These are phyloP conservation scores for Monilinia laxa DNA, from an alignment of 2,329 filamentous ascomycete species.

Conservation along the genomic window DNA sequence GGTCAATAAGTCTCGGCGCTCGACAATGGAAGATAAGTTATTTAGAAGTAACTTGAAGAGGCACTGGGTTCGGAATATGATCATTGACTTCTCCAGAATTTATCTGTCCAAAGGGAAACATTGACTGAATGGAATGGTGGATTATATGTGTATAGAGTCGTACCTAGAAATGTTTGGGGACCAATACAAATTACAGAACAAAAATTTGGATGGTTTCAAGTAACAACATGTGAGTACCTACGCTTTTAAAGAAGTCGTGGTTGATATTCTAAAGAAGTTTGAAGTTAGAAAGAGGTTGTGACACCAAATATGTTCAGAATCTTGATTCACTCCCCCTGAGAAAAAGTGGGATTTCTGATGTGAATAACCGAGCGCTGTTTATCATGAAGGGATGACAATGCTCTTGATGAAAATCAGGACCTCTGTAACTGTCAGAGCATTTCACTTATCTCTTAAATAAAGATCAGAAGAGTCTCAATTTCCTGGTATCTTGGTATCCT, in stretches of 20 bases:
- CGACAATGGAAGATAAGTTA: not conserved
- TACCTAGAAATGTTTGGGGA: not conserved
- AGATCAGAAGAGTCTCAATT: not conserved
- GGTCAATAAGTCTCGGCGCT: not conserved
- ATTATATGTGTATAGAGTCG: not conserved
- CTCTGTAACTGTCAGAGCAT: not conserved
- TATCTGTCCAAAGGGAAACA: not conserved
- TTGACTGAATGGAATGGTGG: not conserved
- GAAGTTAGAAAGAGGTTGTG: not conserved
- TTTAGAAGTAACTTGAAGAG: no score
- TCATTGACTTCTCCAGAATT: not conserved
- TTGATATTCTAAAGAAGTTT: not conserved
- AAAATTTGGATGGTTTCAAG: not conserved
- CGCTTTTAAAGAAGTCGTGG: not conserved
- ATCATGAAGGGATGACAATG: not conserved
- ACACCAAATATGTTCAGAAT: not conserved
- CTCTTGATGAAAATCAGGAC: not conserved
- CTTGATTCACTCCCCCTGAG: not conserved
- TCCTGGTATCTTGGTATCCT: not conserved
- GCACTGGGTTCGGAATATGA: not conserved
- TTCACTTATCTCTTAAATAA: not conserved
- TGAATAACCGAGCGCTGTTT: conserved; percentile 1
- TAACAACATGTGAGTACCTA: not conserved
- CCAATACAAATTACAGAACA: not conserved
- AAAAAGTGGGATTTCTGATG: not conserved